Evolutionary conservation across 768 basidiomycete species (phyloP), one percentile per base, ranked within the genome.

Genomic region (Termitomyces sp.): DNA sequence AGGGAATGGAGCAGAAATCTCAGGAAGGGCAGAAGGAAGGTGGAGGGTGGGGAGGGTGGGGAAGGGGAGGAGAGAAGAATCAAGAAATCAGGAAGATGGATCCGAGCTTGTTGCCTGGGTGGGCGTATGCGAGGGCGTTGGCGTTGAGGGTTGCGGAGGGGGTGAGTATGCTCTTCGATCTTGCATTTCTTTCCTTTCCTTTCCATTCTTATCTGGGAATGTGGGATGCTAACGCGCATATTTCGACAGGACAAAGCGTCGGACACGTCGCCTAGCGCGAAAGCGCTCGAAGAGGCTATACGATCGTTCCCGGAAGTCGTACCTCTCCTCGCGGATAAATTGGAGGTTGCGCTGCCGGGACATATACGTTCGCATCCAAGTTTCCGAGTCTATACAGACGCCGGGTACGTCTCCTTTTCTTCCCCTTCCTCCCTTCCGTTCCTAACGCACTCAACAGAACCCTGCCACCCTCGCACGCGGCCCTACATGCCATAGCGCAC

Each of bases 271-370:
- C 46, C 20, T 55, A 90, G 91, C 65, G 89, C 87, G 0, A 75
- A 76, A 28, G 92, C 90, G 0, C 77, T 98, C 39, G 78, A 80
- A 55, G 83, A 90, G 22, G 96, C 96, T 0, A 83, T 95, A 11
- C 68, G 81, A 7, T 81, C 82, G 0, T 98, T 92, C 73, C 96
- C 96, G 0, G 85, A 89, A 0, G 80, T 96, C 2, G 82, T 95
- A 0, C 88, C 90, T 0, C 78, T 96, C 6, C 75, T 98, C 1
- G 92, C 92, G 2, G 93, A 96, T 71, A 95, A 94, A 71, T 81
- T 91, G 8, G 94, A 95, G 18, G 82, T 89, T 3, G 69, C 78
- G 5, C 73, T 96, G 1, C 79, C 91, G 4, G 72, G 75, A 2
- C 75, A 82, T 2, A 78, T 92, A 12, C 77, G 90, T 15, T 71